A percentile compares a stretch with the other conserved stretches of the same genome.
These are phyloP conservation scores for Lachancea thermotolerans DNA, from an alignment of 805 yeast genomes.

Conservation along the genomic window DNA sequence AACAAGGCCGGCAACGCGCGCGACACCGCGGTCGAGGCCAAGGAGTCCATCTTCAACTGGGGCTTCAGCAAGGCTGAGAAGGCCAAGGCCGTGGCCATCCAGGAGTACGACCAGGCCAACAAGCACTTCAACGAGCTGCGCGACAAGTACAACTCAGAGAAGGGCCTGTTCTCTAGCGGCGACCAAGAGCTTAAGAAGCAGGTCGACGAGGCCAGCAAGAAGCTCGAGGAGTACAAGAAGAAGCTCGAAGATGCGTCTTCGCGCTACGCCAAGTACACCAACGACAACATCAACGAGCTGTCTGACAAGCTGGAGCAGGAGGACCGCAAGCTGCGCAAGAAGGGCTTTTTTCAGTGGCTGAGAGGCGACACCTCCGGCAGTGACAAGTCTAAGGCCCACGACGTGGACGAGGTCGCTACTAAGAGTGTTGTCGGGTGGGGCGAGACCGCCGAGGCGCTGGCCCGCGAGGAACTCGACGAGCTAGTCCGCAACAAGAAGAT, in stretches of 20 bases:
- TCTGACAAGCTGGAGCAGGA: constrained; percentile 22
- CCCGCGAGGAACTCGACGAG: constrained; percentile 32
- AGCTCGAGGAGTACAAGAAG: constrained; percentile 14
- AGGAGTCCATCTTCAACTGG: constrained; percentile 23
- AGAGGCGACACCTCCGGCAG: constrained; percentile 11
- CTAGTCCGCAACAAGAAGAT: constrained; percentile 15
- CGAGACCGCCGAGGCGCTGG: constrained; percentile 37
- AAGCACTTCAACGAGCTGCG: constrained; percentile 20
- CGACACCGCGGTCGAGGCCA: constrained; percentile 8
- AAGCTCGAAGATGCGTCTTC: constrained; percentile 19
- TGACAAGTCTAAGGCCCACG: constrained; percentile 3
- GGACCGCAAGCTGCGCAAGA: constrained; percentile 17
- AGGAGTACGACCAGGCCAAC: constrained; percentile 25
- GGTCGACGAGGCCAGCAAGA: constrained; percentile 14
- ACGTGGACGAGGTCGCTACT: constrained; percentile 30
- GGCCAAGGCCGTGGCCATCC: constrained; percentile 26
- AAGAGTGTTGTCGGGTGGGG: constrained; percentile 41
- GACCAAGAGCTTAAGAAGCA: constrained; percentile 13
- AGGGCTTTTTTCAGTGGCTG: constrained; percentile 23
- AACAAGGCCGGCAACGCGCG: constrained; percentile 8
- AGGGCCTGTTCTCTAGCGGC: constrained; percentile 17
- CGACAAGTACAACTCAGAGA: constrained; percentile 12
- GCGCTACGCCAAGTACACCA: constrained; percentile 16
- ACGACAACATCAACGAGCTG: constrained; percentile 22
- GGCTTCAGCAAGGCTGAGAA: constrained; percentile 27